Conservation (phyloP, 345 rosid genomes). For the Litchi chinensis region DNA sequence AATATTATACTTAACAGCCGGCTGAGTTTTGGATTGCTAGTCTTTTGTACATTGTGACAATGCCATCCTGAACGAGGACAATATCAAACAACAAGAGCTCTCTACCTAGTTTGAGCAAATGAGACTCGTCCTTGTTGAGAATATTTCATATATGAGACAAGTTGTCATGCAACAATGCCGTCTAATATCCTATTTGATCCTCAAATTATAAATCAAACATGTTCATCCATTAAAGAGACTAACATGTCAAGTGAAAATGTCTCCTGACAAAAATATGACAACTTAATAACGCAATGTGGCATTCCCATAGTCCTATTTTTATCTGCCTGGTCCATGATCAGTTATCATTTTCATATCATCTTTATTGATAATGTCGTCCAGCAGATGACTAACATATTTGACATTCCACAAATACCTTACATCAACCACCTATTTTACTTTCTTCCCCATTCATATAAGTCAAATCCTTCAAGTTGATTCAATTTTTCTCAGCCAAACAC, state of each 20-base stretch:
- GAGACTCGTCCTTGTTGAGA: not conserved
- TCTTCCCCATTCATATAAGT: too few species aligned
- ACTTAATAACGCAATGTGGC: too few species aligned
- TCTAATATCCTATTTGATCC: too few species aligned
- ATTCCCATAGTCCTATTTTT: too few species aligned
- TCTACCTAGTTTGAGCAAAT: not conserved
- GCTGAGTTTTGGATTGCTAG: not conserved
- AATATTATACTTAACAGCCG: not conserved
- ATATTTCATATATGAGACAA: too few species aligned
- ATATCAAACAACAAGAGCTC: not conserved
- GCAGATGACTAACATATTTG: not conserved
- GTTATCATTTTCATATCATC: constrained; percentile 2
- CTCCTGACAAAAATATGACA: too few species aligned
- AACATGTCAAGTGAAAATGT: too few species aligned
- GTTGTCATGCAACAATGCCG: too few species aligned
- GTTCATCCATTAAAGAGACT: too few species aligned
- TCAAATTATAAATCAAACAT: too few species aligned
- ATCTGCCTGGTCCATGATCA: too few species aligned
- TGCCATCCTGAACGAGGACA: not conserved
- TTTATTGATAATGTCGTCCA: not conserved
- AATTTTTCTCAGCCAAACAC: not conserved
- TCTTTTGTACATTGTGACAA: not conserved
- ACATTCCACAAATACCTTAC: not conserved
- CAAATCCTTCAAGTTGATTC: not conserved
- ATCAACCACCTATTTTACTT: not conserved